Percentiles rank a stretch among this genome's conserved stretches.
These are phyloP conservation scores for Penicillium argentinense DNA, from an alignment of 495 filamentous ascomycete species.

Conservation along the genomic window DNA sequence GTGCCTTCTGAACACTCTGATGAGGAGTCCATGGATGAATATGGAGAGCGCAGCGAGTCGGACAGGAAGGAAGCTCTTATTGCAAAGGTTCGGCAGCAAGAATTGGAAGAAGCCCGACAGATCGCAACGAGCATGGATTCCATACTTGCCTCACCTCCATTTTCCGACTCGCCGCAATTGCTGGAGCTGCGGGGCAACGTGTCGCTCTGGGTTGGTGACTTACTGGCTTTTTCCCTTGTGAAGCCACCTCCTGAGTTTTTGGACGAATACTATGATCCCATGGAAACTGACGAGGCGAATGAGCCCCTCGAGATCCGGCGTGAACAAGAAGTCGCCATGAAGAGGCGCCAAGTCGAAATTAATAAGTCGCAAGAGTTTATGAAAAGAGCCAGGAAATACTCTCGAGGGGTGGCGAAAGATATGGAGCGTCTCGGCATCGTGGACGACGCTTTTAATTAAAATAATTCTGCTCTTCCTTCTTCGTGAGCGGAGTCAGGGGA, in stretches of 20 bases:
- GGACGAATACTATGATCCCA: conserved; percentile 20
- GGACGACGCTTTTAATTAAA: too few relatives aligned
- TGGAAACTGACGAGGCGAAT: conserved; percentile 22
- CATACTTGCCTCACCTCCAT: conserved; percentile 62
- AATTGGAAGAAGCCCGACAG: conserved; percentile 49
- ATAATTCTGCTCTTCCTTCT: too few relatives aligned
- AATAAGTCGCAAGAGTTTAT: conserved; percentile 36
- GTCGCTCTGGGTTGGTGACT: conserved; percentile 65
- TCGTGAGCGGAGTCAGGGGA: too few relatives aligned
- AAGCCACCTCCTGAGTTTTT: conserved; percentile 8
- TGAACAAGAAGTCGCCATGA: conserved; percentile 34
- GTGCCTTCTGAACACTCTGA: conserved; percentile 29
- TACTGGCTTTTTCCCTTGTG: conserved; percentile 41
- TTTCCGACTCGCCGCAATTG: conserved; percentile 56
- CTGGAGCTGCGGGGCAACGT: conserved; percentile 66
- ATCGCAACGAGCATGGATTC: conserved; percentile 65
- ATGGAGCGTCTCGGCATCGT: neutral
- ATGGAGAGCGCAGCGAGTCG: conserved; percentile 6
- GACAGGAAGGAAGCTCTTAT: conserved; percentile 19
- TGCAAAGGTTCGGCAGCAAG: conserved; percentile 26
- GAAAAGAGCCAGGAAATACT: conserved; percentile 35
- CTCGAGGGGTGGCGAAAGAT: conserved; percentile 34
- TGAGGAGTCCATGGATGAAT: conserved; percentile 19
- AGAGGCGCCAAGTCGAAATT: conserved; percentile 32
- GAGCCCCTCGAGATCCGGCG: conserved; percentile 29